Conservation (phyloP, 1,139 yeast genomes). For the Kluyveromyces sp. region DNA sequence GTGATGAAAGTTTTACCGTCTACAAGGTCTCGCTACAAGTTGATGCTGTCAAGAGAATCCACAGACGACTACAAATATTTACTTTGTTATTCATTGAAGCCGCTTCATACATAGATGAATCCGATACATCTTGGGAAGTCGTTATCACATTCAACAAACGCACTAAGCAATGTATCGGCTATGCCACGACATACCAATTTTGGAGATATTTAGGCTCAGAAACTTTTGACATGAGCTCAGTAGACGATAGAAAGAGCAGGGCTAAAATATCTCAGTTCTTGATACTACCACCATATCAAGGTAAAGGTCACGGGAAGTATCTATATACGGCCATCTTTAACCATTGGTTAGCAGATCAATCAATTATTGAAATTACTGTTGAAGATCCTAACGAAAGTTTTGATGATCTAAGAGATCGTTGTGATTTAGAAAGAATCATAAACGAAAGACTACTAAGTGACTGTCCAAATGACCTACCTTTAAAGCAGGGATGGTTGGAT, state of each 20-base stretch:
- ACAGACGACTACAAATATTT: slow-evolving; percentile 67
- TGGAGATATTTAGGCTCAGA: slow-evolving; percentile 61
- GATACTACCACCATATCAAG: slow-evolving; percentile 73
- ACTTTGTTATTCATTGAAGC: slow-evolving; percentile 86
- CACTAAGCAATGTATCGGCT: slow-evolving; percentile 53
- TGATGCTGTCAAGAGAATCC: slow-evolving; percentile 43
- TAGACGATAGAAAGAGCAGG: slow-evolving; percentile 37
- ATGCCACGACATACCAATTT: slow-evolving; percentile 75
- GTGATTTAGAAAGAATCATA: slow-evolving; percentile 56
- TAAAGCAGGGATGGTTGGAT: slow-evolving; percentile 36
- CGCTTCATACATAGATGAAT: slow-evolving; percentile 76
- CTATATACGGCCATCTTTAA: slow-evolving; percentile 52
- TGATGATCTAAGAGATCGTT: slow-evolving; percentile 82
- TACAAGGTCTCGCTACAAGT: slow-evolving; percentile 29
- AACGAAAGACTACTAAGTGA: slow-evolving; percentile 26
- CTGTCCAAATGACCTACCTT: slow-evolving; percentile 16
- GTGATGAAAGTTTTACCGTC: slow-evolving; percentile 32
- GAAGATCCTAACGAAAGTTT: slow-evolving; percentile 94
- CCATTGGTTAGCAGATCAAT: slow-evolving; percentile 45
- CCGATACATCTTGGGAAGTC: slow-evolving; percentile 68
- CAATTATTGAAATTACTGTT: slow-evolving; percentile 70
- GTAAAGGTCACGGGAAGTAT: slow-evolving; percentile 58
- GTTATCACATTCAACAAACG: slow-evolving; percentile 31
- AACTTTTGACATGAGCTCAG: slow-evolving; percentile 42
- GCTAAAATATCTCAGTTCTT: slow-evolving; percentile 85